Evolutionary conservation across 257 asterid species (phyloP).

Genomic region (Penstemon barbatus): DNA sequence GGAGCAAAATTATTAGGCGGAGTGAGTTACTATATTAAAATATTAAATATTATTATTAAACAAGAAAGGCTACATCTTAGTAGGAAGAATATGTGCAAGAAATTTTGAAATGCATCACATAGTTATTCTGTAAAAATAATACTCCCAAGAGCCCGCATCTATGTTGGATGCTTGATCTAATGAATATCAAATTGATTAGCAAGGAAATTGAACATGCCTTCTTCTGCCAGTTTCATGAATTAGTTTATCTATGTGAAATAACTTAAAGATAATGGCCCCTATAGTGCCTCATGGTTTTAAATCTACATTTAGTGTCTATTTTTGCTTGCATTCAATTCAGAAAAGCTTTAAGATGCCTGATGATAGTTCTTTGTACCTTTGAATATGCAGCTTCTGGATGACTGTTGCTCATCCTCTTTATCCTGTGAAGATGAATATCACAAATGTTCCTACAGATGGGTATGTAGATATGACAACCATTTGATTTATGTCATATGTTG

Average conservation of each 20-base stretch:
- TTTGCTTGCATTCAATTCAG: constrained; percentile 5
- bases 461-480: constrained; percentile 34
- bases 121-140: no score
- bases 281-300: neutral
- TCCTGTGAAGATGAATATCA: constrained; percentile 70
- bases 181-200: constrained; percentile 16
- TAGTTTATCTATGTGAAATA: constrained; percentile 21
- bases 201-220: constrained; percentile 5
- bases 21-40: no score
- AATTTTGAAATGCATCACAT: neutral
- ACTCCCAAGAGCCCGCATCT: neutral
- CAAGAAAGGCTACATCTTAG: no score
- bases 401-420: constrained; percentile 63
- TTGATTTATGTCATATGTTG: neutral
- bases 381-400: constrained; percentile 77
- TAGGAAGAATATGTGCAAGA: neutral
- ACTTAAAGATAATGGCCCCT: constrained; percentile 12
- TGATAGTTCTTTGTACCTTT: constrained; percentile 15
- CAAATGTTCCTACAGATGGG: constrained; percentile 83
- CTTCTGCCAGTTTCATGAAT: constrained; percentile 1
- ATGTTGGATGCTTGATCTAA: constrained; percentile 17
- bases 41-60: no score
- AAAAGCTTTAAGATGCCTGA: constrained; percentile 16
- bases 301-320: neutral
- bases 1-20: no score